A percentile compares a stretch with the other conserved stretches of the same genome.
These are phyloP conservation scores for Cynara cardunculus DNA, from an alignment of 129 eudicot species.

Conservation along the genomic window DNA sequence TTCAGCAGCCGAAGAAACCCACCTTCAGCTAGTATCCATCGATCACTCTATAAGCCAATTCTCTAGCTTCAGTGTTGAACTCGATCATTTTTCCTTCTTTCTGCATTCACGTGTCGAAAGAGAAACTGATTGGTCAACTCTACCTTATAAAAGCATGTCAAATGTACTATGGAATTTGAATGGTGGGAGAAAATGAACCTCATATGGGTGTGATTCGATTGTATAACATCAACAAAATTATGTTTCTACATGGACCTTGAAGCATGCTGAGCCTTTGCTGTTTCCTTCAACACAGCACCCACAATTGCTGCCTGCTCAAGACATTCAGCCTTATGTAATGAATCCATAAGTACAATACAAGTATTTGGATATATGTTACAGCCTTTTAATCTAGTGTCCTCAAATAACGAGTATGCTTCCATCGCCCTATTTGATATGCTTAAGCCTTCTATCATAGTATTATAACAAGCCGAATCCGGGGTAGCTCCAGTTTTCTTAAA, in stretches of 20 bases:
- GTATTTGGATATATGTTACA: slow-evolving; percentile 70
- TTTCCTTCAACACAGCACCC: slow-evolving; percentile 86
- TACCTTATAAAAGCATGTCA: neutral
- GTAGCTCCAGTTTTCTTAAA: slow-evolving; percentile 72
- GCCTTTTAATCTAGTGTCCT: slow-evolving; percentile 76
- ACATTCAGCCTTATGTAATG: slow-evolving; percentile 87
- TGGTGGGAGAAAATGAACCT: neutral
- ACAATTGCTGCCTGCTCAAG: slow-evolving; percentile 95
- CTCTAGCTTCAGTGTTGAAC: no score
- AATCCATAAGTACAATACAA: slow-evolving; percentile 85
- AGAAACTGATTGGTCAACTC: neutral
- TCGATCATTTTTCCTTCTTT: neutral
- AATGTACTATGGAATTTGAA: neutral
- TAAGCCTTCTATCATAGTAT: slow-evolving; percentile 83
- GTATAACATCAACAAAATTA: neutral
- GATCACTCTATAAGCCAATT: neutral
- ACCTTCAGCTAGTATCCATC: neutral
- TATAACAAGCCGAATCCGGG: slow-evolving; percentile 88
- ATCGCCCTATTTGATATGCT: slow-evolving; percentile 67
- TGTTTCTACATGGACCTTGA: slow-evolving; percentile 37
- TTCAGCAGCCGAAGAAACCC: neutral
- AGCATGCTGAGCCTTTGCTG: slow-evolving; percentile 89
- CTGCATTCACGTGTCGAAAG: neutral
- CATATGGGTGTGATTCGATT: neutral
- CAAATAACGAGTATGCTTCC: slow-evolving; percentile 75